Conservation (phyloP, 2,329 filamentous ascomycete species). For the Teratosphaeria zuluensis region DNA sequence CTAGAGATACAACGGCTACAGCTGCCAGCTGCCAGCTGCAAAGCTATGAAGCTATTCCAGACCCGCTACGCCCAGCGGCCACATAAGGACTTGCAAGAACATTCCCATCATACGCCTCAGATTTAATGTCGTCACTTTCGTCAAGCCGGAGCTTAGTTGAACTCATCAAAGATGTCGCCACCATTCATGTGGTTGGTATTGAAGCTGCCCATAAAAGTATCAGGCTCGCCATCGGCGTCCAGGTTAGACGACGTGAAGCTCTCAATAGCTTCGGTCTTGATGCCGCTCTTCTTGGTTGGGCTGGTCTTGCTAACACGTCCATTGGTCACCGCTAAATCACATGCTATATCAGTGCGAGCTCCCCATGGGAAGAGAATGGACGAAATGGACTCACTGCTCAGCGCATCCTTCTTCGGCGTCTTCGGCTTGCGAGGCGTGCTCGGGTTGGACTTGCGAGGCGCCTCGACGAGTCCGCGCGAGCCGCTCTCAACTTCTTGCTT, state of each 20-base stretch:
- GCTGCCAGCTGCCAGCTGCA: not conserved
- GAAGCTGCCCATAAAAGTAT: not conserved
- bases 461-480: constrained; percentile 12
- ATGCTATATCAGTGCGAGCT: not conserved
- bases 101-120: not conserved
- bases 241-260: not conserved
- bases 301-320: constrained; percentile 17
- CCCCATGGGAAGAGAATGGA: not conserved
- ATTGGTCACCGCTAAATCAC: constrained; percentile 13
- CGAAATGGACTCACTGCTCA: constrained; percentile 11
- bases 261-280: constrained; percentile 18
- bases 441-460: constrained; percentile 17
- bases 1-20: not conserved
- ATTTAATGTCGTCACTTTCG: not conserved
- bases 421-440: constrained; percentile 16
- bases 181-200: not conserved
- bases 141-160: not conserved
- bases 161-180: not conserved
- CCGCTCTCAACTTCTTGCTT: constrained; percentile 18
- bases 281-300: constrained; percentile 10
- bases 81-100: not conserved
- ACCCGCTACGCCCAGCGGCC: not conserved
- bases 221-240: not conserved
- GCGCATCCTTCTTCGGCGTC: constrained; percentile 16
- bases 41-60: not conserved